Evolutionary conservation across 2,329 filamentous ascomycete genomes (phyloP), one percentile per base, ranked within the genome.

Genomic region (Hypoxylon rubiginosum): DNA sequence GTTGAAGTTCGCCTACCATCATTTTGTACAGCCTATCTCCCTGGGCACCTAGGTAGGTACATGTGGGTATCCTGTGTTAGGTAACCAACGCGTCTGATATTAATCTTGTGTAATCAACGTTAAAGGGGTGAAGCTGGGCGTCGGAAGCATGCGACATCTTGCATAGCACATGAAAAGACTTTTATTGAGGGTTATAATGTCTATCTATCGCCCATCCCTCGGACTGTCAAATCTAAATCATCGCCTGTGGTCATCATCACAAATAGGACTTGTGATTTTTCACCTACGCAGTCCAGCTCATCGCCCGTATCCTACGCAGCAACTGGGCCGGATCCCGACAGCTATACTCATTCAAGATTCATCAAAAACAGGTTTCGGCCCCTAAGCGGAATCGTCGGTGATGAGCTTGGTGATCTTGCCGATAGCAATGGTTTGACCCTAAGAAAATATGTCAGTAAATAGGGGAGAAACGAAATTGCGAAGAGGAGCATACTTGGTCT

Each of bases 371-470:
- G 3, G 1, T 60, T 36, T 48, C 11, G 46, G 9, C n/a, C 15
- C 68, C 65, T 72, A 75, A 53, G 72, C 71, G 56, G 74, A 51
- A 0, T 79, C 78, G 17, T 82, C 79, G 7, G 77, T 82, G 74
- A 89, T 85, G 69, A 99, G 87, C 86, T 94, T 97, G 65, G 93
- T 97, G 79, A 99, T 97, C 88, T 99, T 99, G 77, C 96, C 96
- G 83, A 99, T 99, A 61, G 96, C 96, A 83, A 99, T 97, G 0
- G 96, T 99, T 92, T 98, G 95, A 75, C 96, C 96, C 90, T 98
- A 77, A 58, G 21, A 24, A 77, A 55, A 69, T 59, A 21, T 34
- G 76, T 57, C 57, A 57, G 51, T 32, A 36, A 75, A 66, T 76
- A 8, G 13, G 4, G 64, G 21, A 11, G 43, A 4, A 6, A 17